Evolutionary conservation across 1,284 basidiomycete species (phyloP), one percentile per base, ranked within the genome.

Genomic region (Moesziomyces aphidis): DNA sequence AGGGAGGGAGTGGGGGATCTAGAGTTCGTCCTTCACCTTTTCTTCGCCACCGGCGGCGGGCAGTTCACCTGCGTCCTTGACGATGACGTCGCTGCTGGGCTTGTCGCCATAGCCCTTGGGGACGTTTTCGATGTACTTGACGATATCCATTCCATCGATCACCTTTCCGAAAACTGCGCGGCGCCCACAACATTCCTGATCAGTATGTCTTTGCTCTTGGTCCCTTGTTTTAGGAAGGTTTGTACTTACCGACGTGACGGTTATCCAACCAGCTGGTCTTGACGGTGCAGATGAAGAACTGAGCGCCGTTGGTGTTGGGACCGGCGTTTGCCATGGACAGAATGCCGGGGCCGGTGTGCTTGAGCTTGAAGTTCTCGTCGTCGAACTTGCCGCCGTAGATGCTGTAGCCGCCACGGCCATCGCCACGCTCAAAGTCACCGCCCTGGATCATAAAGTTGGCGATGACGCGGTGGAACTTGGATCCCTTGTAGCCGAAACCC

Each of bases 401-500:
- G 19, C 72, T 78, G 55, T 78, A 68, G 21, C 84, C 84, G 24
- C 84, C 84, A 1, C 80, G 69, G 45, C 84, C 84, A 50, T 85
- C 79, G 43, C 80, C 80, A 10, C 60, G 56, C 50, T 82, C 82
- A 61, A 83, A 85, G 66, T 85, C 84, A 57, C 84, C 84, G 42
- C 77, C 79, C 43, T 79, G 77, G 46, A 79, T 81, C 59, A 91
- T 91, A 85, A 91, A 91, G 85, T 89, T 86, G 86, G 89, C 89
- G 86, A 91, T 91, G 77, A 84, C 80, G 17, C 80, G 76, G 76
- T 76, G 90, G 88, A 91, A 91, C 67, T 86, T 87, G 56, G 89
- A 90, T 59, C 90, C 90, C 86, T 90, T 88, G 88, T 91, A 92
- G 19, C 90, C 90, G 72, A 88, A 89, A 85, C 92, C 93, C 77